phyloP scores from a whole-genome alignment of 352 stramenopile species.

The Pythium biforme region DNA sequence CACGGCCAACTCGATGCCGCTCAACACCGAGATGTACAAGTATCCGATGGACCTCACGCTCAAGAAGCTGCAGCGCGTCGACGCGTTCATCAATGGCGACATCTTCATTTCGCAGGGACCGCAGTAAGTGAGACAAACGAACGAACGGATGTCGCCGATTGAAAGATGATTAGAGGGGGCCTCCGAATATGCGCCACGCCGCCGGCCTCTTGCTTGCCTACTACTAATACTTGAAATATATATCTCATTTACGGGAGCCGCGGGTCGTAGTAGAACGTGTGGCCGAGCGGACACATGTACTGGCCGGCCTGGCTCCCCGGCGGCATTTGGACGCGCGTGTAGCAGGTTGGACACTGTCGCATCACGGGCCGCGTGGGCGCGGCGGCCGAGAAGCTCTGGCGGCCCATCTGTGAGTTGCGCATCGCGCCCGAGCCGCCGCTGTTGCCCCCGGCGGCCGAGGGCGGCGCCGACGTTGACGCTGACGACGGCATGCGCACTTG shows the following conservation, averaged over 20 bases:
- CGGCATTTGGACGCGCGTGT: slow-evolving; percentile 87
- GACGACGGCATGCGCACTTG: slow-evolving; percentile 38
- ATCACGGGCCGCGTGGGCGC: slow-evolving; percentile 54
- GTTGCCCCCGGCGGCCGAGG: slow-evolving; percentile 6
- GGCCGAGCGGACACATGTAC: slow-evolving; percentile 87
- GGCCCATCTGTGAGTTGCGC: slow-evolving; percentile 27
- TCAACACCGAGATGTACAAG: slow-evolving; percentile 84
- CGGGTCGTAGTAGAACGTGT: slow-evolving; percentile 86
- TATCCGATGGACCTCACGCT: slow-evolving; percentile 75
- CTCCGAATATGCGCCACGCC: too few relatives aligned
- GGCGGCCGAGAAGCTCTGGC: slow-evolving; percentile 26
- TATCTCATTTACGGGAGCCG: slow-evolving; percentile 41
- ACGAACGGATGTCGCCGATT: too few relatives aligned
- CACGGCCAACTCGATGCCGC: slow-evolving; percentile 61
- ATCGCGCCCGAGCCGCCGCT: slow-evolving; percentile 23
- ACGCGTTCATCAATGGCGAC: slow-evolving; percentile 75
- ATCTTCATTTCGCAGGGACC: slow-evolving; percentile 65
- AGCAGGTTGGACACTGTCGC: slow-evolving; percentile 85
- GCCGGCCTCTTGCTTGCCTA: background rate
- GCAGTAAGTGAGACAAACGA: slow-evolving; percentile 26
- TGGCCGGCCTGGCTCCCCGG: slow-evolving; percentile 78
- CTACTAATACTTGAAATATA: slow-evolving; percentile 2
- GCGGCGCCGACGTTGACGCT: slow-evolving; percentile 6
- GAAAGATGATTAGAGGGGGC: too few relatives aligned
- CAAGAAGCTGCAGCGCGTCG: slow-evolving; percentile 66